A percentile compares a stretch with the other conserved stretches of the same genome.
Conservation (phyloP, 2,329 filamentous ascomycete species). For the Westerdykella aurantiaca region DNA sequence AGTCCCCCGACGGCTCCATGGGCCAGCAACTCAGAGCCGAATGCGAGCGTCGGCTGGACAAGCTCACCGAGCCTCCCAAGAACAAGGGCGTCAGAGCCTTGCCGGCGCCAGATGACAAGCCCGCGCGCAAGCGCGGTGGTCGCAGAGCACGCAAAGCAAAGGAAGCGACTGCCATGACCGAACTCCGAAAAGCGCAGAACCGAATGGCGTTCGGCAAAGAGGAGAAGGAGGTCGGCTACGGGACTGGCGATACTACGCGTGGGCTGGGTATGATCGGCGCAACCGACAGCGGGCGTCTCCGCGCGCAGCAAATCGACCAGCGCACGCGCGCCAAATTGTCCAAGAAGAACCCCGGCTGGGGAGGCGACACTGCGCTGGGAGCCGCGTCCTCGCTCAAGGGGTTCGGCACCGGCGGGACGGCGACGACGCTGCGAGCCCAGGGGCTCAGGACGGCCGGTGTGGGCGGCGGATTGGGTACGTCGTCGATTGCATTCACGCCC, state of each 20-base stretch:
- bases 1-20: slow-evolving; percentile 71
- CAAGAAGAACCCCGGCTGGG: slow-evolving; percentile 96
- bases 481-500: slow-evolving; percentile 87
- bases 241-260: slow-evolving; percentile 73
- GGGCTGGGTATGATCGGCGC: slow-evolving; percentile 95
- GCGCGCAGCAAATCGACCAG: slow-evolving; percentile 83
- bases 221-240: slow-evolving; percentile 88
- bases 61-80: slow-evolving; percentile 82
- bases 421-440: slow-evolving; percentile 67
- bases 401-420: slow-evolving; percentile 62
- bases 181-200: slow-evolving; percentile 92
- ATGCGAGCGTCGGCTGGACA: slow-evolving; percentile 81
- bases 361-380: slow-evolving; percentile 54
- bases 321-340: slow-evolving; percentile 88
- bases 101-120: slow-evolving; percentile 92
- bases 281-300: slow-evolving; percentile 79
- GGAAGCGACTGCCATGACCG: slow-evolving; percentile 94
- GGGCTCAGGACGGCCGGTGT: slow-evolving; percentile 79
- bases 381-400: slow-evolving; percentile 65
- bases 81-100: slow-evolving; percentile 84
- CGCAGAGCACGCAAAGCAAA: slow-evolving; percentile 88
- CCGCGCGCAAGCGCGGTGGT: slow-evolving; percentile 84
- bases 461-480: slow-evolving; percentile 64
- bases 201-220: slow-evolving; percentile 93
- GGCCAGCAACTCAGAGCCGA: slow-evolving; percentile 77